phyloP scores from a whole-genome alignment of 2,329 filamentous ascomycete species.

The Colletotrichum orchidophilum region DNA sequence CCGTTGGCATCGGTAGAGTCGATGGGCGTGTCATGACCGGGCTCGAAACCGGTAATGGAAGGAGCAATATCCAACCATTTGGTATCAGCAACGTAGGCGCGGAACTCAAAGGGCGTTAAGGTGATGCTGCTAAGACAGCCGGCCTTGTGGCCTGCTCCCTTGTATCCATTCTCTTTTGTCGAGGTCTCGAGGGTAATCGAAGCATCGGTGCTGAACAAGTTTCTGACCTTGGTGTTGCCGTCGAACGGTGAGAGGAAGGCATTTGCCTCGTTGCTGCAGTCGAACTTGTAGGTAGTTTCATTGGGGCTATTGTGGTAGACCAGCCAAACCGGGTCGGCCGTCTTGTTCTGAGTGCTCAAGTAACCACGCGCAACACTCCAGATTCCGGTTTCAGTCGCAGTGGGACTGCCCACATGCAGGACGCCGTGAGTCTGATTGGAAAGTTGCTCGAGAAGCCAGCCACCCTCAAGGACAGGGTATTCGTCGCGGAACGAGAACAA shows the following conservation, averaged over 20 bases:
- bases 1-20: conserved; percentile 59
- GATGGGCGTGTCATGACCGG: conserved; percentile 68
- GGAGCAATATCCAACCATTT: conserved; percentile 46
- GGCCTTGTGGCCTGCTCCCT: conserved; percentile 55
- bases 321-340: conserved; percentile 58
- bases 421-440: conserved; percentile 64
- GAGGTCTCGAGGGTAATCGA: conserved; percentile 60
- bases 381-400: conserved; percentile 64
- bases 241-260: conserved; percentile 67
- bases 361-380: conserved; percentile 67
- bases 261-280: conserved; percentile 57
- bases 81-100: conserved; percentile 62
- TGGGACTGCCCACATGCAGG: conserved; percentile 60
- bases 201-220: conserved; percentile 70
- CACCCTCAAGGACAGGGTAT: conserved; percentile 68
- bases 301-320: conserved; percentile 60
- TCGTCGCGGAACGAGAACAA: conserved; percentile 68
- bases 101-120: conserved; percentile 66
- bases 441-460: conserved; percentile 62
- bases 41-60: conserved; percentile 67
- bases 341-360: conserved; percentile 63
- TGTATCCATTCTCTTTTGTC: conserved; percentile 54
- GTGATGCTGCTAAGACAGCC: conserved; percentile 65
- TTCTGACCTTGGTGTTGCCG: conserved; percentile 65
- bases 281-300: conserved; percentile 63